Evolutionary conservation across 1,284 basidiomycete genomes (phyloP), one percentile per base, ranked within the genome.

Genomic region (Prillingera fragicola): DNA sequence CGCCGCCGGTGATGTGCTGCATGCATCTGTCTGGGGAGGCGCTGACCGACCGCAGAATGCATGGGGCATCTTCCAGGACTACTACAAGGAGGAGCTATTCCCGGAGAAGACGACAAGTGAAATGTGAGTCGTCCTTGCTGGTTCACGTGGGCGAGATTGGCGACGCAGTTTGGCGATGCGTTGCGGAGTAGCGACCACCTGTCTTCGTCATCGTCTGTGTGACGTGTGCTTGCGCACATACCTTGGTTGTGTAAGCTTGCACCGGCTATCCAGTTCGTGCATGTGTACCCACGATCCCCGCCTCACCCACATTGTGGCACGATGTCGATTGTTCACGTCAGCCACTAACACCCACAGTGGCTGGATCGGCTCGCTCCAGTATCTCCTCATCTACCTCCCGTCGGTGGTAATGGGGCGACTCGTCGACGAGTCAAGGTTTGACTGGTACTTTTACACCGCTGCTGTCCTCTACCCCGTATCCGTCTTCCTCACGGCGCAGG

Each of bases 331-430:
- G n/a, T n/a, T n/a, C n/a, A 15, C 2, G 22, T 1, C 38, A 45
- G 8, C 7, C 19, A n/a, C 47, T 45, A 12, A 45, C 27, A n/a
- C 12, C 19, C n/a, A 3, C 41, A 52, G 45, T 32, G 44, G 83
- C 15, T 85, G 82, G 83, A 84, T 85, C 45, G 83, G 83, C 2
- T 83, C 82, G 0, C 69, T 82, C 38, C 81, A 84, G 62, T 77
- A 47, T 74, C 76, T 69, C 48, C 75, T 50, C 72, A 77, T 50
- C 65, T 73, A 55, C 61, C 73, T 52, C 3, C 54, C 54, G 10
- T 59, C 47, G 1, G 65, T 78, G 5, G 39, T 77, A 8, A 67
- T 71, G 24, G 80, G 80, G 2, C 74, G 78, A 7, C 56, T 81
- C 8, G 78, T 81, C 56, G 80, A 82, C 56, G 47, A 76, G 8